Base-by-base conservation (phyloP, 306 rosid species). In the Fragaria ananassa region DNA sequence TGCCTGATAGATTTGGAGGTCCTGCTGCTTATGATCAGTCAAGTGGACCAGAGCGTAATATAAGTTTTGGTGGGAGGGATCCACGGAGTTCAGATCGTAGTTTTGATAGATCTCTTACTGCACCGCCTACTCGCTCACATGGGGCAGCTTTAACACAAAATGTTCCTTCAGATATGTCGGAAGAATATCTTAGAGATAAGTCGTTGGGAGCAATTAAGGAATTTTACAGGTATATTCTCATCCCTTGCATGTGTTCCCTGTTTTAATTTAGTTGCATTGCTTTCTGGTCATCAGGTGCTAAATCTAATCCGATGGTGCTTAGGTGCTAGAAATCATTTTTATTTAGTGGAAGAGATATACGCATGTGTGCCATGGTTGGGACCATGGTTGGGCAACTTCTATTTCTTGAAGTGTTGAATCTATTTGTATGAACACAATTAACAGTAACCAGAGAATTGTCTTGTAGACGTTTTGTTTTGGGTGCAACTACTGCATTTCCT, bases 151-250 rank as follows among this genome's bases (percentile, higher is more conserved):
- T 80, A 56, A 45, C 91, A 53, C 82, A 85, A 61, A 90, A 70
- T 86, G 53, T 54, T 72, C 68, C 87, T 31, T 64, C 85, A 46
- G 96, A 80, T 72, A 85, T 60, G 35, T 75, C 88, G 45, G 97
- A 92, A 78, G 97, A 92, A 27, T 79, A 10, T 23, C 82, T 93
- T 42, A 79, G 63, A 68, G 82, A 82, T 58, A 84, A 69, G 96
- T 93, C 98, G 67, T 68, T 87, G 89, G 77, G 84, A 11, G 91
- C 99, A 74, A 96, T 96, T 76, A 89, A 83, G 83, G 99, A 96
- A 80, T 96, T 83, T 73, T 96, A 96, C 89, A 91, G 99, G 99
- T 93, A 74, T 68, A 41, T 17, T 74, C 67, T 67, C 67, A 31
- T 76, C 69, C 64, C 74, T 45, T 71, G 49, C 69, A 10, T 68